Evolutionary conservation across 495 filamentous ascomycete genomes (phyloP).

Genomic region (Podospora conica): DNA sequence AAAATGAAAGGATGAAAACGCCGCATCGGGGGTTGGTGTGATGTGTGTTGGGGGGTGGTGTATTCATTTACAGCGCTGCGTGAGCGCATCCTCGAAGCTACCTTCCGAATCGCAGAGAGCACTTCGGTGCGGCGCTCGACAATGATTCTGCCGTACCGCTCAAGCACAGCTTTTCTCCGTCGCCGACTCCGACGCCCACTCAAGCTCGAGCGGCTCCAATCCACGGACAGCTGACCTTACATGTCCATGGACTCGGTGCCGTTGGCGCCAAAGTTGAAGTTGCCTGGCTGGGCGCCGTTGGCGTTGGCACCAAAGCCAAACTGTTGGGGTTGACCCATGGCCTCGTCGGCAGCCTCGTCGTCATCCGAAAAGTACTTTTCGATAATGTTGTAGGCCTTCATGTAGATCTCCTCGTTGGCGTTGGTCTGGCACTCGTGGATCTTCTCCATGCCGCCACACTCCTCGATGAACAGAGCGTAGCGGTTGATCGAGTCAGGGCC

Average conservation of each 20-base stretch:
- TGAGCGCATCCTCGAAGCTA: background rate
- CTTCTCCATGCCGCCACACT: slow-evolving; percentile 99
- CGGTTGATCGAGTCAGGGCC: slow-evolving; percentile 82
- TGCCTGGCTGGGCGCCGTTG: slow-evolving; percentile 63
- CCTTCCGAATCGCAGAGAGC: background rate
- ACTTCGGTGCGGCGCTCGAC: background rate
- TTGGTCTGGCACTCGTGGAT: slow-evolving; percentile 99
- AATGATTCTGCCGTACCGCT: background rate
- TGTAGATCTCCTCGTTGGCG: slow-evolving; percentile 99
- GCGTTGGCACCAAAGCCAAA: slow-evolving; percentile 82
- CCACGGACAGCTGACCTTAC: slow-evolving; percentile 46
- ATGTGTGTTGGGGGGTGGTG: slow-evolving; percentile 17
- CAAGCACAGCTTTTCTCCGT: slow-evolving; percentile 17
- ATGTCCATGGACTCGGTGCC: slow-evolving; percentile 97
- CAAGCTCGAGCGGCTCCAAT: background rate
- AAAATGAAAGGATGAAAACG: slow-evolving; percentile 40
- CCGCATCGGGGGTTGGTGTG: slow-evolving; percentile 26
- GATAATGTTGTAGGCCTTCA: slow-evolving; percentile 99
- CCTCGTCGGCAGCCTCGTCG: slow-evolving; percentile 74
- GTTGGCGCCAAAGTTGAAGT: slow-evolving; percentile 88
- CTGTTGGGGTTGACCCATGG: slow-evolving; percentile 47
- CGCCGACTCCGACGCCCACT: background rate
- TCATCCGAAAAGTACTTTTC: slow-evolving; percentile 99
- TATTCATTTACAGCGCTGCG: background rate
- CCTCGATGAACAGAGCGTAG: slow-evolving; percentile 97